These are phyloP conservation scores for Melaleuca alternifolia DNA, from an alignment of 345 rosid genomes.

Conservation along the genomic window DNA sequence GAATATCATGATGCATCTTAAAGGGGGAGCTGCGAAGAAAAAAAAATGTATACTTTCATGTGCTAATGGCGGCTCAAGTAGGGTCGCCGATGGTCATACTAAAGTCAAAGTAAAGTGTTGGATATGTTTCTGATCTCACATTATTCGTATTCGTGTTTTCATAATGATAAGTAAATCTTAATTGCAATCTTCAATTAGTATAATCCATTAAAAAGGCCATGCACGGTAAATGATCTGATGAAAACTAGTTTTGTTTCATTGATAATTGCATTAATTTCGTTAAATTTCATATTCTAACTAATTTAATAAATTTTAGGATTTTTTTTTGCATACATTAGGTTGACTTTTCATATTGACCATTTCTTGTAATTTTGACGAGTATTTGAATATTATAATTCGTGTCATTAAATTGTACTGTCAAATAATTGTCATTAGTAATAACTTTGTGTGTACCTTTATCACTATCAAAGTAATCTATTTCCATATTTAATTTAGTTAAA, in stretches of 20 bases:
- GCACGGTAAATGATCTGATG: neutral
- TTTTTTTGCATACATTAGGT: neutral
- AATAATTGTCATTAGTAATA: neutral
- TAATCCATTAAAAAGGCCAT: neutral
- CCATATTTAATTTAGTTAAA: neutral
- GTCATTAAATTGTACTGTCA: neutral
- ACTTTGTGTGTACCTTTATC: neutral
- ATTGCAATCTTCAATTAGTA: neutral
- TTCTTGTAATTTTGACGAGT: neutral
- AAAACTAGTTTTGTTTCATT: neutral
- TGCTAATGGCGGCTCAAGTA: fast-evolving
- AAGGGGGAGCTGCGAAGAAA: no score
- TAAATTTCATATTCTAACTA: neutral
- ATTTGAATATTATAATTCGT: neutral
- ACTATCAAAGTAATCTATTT: neutral
- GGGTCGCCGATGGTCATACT: neutral
- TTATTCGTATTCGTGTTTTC: neutral
- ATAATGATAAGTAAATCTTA: no score
- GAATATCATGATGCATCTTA: neutral
- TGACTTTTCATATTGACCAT: neutral
- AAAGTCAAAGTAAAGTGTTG: neutral
- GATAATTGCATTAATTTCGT: neutral
- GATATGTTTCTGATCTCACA: neutral
- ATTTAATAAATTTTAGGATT: neutral
- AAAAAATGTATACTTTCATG: neutral